A percentile compares a stretch with the other conserved stretches of the same genome.
These are phyloP conservation scores for Zangia roseola DNA, from an alignment of 768 basidiomycete species.

Conservation along the genomic window DNA sequence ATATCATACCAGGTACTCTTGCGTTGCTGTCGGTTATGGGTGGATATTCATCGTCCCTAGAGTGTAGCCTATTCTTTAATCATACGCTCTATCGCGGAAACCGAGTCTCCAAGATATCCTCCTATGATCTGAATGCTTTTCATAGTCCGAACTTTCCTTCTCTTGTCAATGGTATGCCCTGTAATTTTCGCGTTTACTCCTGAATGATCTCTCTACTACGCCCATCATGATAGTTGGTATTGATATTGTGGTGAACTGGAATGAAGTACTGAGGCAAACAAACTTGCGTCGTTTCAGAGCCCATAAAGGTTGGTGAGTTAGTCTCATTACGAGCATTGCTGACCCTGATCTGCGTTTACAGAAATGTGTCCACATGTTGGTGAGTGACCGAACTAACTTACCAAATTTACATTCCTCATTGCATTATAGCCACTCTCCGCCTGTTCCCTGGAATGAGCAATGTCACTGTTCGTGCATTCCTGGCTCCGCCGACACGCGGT, in stretches of 20 bases:
- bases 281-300: constrained; percentile 74
- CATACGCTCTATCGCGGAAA: constrained; percentile 86
- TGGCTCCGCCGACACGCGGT: constrained; percentile 70
- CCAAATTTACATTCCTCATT: constrained; percentile 15
- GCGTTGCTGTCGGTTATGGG: neutral
- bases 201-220: constrained; percentile 7
- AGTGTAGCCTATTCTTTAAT: constrained; percentile 88
- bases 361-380: constrained; percentile 83
- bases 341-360: constrained; percentile 29
- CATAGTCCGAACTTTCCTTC: constrained; percentile 82
- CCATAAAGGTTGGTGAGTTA: constrained; percentile 58
- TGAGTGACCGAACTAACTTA: constrained; percentile 32
- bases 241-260: constrained; percentile 88
- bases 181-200: neutral
- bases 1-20: constrained; percentile 78
- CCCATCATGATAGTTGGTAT: constrained; percentile 64
- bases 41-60: constrained; percentile 36
- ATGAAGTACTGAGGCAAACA: constrained; percentile 80
- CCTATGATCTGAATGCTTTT: constrained; percentile 82
- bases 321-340: constrained; percentile 2
- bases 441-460: constrained; percentile 86
- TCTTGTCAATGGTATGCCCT: constrained; percentile 64
- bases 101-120: constrained; percentile 78
- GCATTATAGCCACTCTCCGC: constrained; percentile 65
- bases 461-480: constrained; percentile 71